These are phyloP conservation scores for Pythium aphanidermatum DNA, from an alignment of 352 stramenopile species.

Conservation along the genomic window DNA sequence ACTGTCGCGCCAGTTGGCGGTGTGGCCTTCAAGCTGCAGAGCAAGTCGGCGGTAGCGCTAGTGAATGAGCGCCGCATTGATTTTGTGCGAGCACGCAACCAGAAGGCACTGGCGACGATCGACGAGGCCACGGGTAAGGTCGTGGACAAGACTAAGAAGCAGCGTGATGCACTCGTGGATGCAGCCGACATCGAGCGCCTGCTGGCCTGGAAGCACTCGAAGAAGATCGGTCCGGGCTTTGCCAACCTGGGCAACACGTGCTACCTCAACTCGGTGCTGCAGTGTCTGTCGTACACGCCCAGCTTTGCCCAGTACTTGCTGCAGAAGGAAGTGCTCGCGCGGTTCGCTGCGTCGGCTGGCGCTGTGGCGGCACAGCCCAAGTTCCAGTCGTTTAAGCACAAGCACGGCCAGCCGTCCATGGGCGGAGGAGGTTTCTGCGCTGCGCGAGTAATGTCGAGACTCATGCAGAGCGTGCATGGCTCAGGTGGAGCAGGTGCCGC, in stretches of 20 bases:
- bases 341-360: constrained; percentile 23
- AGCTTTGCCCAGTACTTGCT: constrained; percentile 88
- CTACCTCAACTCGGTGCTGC: constrained; percentile 93
- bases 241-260: constrained; percentile 94
- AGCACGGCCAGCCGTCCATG: constrained; percentile 13
- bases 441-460: constrained; percentile 53
- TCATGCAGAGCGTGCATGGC: constrained; percentile 62
- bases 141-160: constrained; percentile 19
- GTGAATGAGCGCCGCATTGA: constrained; percentile 82
- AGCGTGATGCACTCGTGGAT: constrained; percentile 35
- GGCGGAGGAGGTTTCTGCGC: constrained; percentile 33
- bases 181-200: constrained; percentile 40
- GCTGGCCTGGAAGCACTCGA: constrained; percentile 51
- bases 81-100: constrained; percentile 64
- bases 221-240: constrained; percentile 76
- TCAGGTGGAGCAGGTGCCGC: constrained; percentile 11
- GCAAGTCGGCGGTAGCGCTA: constrained; percentile 68
- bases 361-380: constrained; percentile 14
- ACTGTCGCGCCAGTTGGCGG: not conserved
- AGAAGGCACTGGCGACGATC: constrained; percentile 33
- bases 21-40: constrained; percentile 47
- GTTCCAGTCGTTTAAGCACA: constrained; percentile 19
- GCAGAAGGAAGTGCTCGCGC: constrained; percentile 38
- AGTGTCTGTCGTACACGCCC: constrained; percentile 83
- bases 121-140: constrained; percentile 20